A percentile compares a stretch with the other conserved stretches of the same genome.
Evolutionary conservation across 108 stramenopile genomes (phyloP).

Genomic region (Seminavis robusta): DNA sequence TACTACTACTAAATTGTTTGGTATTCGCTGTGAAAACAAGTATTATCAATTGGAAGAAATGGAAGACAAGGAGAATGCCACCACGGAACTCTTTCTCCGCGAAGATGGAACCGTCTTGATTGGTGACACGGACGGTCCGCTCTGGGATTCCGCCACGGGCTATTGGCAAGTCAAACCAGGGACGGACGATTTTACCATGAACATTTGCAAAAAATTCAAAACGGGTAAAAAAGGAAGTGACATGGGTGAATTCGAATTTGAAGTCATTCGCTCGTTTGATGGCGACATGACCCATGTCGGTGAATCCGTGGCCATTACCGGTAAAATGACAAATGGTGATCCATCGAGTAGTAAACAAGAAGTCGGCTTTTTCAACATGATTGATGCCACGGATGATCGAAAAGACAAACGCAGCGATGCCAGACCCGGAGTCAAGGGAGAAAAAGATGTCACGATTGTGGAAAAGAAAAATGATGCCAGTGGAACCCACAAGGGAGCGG

Average conservation of each 20-base stretch:
- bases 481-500: not conserved
- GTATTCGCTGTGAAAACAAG: too few species aligned
- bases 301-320: slow-evolving; percentile 41
- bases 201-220: slow-evolving; percentile 27
- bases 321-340: slow-evolving; percentile 33
- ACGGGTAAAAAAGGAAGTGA: slow-evolving; percentile 24
- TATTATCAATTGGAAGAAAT: slow-evolving; percentile 60
- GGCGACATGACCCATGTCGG: slow-evolving; percentile 63
- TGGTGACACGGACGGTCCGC: slow-evolving; percentile 63
- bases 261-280: slow-evolving; percentile 37
- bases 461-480: not conserved
- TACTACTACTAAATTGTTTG: too few species aligned
- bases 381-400: slow-evolving; percentile 55
- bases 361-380: slow-evolving; percentile 66
- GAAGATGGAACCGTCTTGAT: slow-evolving; percentile 40
- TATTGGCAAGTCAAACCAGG: slow-evolving; percentile 38
- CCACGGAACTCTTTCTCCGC: slow-evolving; percentile 51
- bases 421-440: not conserved
- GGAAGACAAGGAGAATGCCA: slow-evolving; percentile 56
- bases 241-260: slow-evolving; percentile 59
- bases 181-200: slow-evolving; percentile 28
- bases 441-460: not conserved
- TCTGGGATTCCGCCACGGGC: slow-evolving; percentile 29
- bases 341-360: slow-evolving; percentile 27
- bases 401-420: not conserved